Conservation (phyloP, 202 grass and related monocot species). For the Schoenoplectus triqueter region DNA sequence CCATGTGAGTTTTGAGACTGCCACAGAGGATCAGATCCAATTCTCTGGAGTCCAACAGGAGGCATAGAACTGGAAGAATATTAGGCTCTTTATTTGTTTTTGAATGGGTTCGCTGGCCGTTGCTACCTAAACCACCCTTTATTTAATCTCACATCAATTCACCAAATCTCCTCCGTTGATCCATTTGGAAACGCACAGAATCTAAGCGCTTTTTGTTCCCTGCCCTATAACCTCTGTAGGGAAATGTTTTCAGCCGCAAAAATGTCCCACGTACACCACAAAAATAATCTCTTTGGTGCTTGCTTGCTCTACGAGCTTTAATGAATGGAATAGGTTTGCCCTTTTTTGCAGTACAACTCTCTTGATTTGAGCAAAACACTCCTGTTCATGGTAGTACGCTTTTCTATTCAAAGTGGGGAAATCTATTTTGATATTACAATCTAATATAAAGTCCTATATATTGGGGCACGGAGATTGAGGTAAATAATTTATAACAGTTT, state of each 20-base stretch:
- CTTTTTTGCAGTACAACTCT: too few relatives aligned
- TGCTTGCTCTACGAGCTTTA: too few relatives aligned
- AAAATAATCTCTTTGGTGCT: neutral
- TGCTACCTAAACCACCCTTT: constrained; percentile 42
- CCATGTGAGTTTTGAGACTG: neutral
- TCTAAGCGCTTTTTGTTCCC: constrained; percentile 40
- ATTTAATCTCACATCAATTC: constrained; percentile 39
- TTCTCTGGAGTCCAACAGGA: neutral
- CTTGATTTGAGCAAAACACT: too few relatives aligned
- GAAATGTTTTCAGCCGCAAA: neutral
- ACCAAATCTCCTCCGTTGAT: constrained; percentile 43
- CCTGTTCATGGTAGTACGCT: neutral
- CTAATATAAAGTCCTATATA: neutral
- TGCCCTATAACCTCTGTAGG: constrained; percentile 22
- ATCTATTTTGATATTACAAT: neutral
- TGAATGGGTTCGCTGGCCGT: constrained; percentile 14
- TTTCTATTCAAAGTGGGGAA: neutral
- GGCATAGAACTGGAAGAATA: constrained; percentile 15
- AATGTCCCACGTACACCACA: neutral
- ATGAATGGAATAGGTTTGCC: too few relatives aligned
- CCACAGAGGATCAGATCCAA: constrained; percentile 1
- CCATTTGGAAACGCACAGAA: constrained; percentile 31
- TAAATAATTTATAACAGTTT: constrained; percentile 3
- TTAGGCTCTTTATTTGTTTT: constrained; percentile 17
- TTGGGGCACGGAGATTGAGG: neutral